Conservation (phyloP, 371 early-diverging fungal genomes). For the Mortierella sp. region DNA sequence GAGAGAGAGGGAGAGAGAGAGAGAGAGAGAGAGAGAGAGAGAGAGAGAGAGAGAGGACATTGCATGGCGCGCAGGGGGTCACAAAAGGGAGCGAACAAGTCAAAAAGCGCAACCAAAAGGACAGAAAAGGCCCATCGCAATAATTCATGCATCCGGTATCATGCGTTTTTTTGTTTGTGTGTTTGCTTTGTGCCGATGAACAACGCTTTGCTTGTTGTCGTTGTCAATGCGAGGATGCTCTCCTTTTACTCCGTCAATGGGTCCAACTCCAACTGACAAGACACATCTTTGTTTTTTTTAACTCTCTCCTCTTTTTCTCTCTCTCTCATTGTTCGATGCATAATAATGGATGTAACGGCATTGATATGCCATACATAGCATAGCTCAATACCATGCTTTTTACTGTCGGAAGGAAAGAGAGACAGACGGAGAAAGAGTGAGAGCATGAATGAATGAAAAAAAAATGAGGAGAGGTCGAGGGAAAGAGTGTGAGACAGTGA, state of each 20-base stretch:
- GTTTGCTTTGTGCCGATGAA: constrained; percentile 2
- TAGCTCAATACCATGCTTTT: neutral
- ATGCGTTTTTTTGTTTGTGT: neutral
- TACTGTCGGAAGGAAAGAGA: neutral
- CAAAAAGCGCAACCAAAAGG: no score
- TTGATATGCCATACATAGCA: neutral
- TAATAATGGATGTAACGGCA: constrained; percentile 9
- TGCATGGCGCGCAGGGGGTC: constrained; percentile 12
- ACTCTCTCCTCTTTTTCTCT: neutral
- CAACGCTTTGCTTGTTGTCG: neutral
- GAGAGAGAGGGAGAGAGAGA: neutral
- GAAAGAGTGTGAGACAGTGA: constrained; percentile 6
- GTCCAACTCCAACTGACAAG: neutral
- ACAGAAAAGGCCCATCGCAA: neutral
- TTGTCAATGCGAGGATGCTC: no score
- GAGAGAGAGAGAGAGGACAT: neutral
- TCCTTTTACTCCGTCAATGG: neutral
- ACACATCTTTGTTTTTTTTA: neutral
- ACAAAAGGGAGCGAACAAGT: neutral
- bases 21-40: neutral
- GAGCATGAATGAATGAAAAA: neutral
- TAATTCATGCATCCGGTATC: constrained; percentile 12
- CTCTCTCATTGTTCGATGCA: constrained; percentile 3
- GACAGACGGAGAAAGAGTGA: neutral
- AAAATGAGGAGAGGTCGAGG: neutral